These are phyloP conservation scores for Citrullus colocynthis DNA, from an alignment of 306 rosid species.

Conservation along the genomic window DNA sequence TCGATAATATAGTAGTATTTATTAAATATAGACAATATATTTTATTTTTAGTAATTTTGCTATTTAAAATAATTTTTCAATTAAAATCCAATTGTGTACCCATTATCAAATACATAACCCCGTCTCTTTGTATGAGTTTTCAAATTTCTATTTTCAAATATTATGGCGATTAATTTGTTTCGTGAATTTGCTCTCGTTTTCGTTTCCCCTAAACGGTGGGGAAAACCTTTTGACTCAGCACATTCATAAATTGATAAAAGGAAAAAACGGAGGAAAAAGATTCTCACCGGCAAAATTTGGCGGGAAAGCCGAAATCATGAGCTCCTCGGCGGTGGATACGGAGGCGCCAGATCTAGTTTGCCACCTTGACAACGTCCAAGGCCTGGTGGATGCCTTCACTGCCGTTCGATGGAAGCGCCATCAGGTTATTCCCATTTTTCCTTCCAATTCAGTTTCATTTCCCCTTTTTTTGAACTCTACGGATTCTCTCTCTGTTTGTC, in stretches of 20 bases:
- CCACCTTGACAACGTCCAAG: constrained; percentile 71
- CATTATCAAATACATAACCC: no score
- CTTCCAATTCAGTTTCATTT: not conserved
- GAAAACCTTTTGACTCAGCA: no score
- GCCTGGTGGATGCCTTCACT: constrained; percentile 72
- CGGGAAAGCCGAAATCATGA: constrained; percentile 30
- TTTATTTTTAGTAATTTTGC: no score
- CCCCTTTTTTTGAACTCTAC: not conserved
- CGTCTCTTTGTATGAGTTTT: no score
- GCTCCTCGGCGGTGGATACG: constrained; percentile 30
- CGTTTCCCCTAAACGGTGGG: no score
- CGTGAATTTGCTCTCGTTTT: no score
- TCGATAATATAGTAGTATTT: no score
- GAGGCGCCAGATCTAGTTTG: constrained; percentile 64
- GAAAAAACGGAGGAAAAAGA: not conserved
- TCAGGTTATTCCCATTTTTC: constrained; percentile 29
- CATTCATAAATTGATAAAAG: not conserved
- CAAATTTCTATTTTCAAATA: no score
- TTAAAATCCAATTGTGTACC: no score
- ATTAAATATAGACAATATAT: no score
- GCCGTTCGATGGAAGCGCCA: constrained; percentile 94
- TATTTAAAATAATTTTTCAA: no score
- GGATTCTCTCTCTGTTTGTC: not conserved
- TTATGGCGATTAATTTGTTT: no score
- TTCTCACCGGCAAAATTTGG: constrained; percentile 8